Conservation (phyloP, 768 basidiomycete species). For the Lyophyllum semitale region DNA sequence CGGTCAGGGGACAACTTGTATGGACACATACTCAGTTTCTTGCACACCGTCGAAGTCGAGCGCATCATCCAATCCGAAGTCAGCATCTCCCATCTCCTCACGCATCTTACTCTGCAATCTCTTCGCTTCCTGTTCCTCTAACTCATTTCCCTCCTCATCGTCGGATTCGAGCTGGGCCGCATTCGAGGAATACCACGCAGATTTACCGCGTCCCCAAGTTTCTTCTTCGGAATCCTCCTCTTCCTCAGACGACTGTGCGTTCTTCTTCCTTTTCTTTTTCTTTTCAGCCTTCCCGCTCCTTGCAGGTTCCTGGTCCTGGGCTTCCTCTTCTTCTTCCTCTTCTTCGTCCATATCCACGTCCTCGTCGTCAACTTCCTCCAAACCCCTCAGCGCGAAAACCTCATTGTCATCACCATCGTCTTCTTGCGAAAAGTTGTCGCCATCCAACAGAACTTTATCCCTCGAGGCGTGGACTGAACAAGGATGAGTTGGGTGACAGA, state of each 20-base stretch:
- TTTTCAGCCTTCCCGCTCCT: constrained; percentile 18
- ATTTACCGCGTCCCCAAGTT: constrained; percentile 80
- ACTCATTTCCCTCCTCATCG: constrained; percentile 85
- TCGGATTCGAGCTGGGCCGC: constrained; percentile 79
- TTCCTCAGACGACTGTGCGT: constrained; percentile 25
- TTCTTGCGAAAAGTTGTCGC: constrained; percentile 43
- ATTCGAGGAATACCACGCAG: constrained; percentile 86
- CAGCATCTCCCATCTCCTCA: constrained; percentile 71
- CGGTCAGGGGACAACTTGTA: not conserved
- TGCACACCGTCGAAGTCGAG: constrained; percentile 36
- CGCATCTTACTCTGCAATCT: constrained; percentile 76
- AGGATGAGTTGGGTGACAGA: constrained; percentile 5
- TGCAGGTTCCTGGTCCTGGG: constrained; percentile 16
- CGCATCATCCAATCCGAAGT: constrained; percentile 80
- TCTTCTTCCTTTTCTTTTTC: constrained; percentile 24
- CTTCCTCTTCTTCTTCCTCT: constrained; percentile 39
- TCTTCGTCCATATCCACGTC: constrained; percentile 36
- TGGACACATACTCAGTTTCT: constrained; percentile 34
- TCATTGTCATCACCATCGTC: constrained; percentile 73
- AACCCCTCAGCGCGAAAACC: constrained; percentile 72
- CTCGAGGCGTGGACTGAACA: constrained; percentile 66
- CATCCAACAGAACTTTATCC: constrained; percentile 79
- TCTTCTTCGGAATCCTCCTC: constrained; percentile 53
- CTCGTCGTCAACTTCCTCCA: constrained; percentile 48
- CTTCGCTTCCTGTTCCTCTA: constrained; percentile 87